phyloP scores from a whole-genome alignment of 2,329 filamentous ascomycete genomes.

The Orbilia javanica region DNA sequence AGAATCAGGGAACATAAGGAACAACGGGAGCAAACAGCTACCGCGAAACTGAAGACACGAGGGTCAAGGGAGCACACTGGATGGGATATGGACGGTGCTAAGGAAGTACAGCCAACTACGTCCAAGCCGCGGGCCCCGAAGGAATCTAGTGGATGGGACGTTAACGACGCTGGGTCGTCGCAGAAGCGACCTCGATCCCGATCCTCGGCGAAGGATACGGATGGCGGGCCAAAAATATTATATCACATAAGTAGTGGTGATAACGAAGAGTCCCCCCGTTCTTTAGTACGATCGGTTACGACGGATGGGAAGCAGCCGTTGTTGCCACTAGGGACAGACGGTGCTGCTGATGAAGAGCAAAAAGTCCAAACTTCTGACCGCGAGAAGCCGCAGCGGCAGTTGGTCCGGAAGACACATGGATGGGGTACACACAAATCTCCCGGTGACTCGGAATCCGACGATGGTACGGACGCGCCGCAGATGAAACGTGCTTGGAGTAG shows the following conservation, averaged over 20 bases:
- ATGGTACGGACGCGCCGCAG: neutral
- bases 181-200: neutral
- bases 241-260: neutral
- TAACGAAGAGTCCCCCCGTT: no score
- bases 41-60: neutral
- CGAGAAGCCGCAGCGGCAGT: neutral
- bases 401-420: neutral
- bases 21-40: neutral
- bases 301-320: no score
- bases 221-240: neutral
- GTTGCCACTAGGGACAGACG: no score
- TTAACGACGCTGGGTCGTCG: neutral
- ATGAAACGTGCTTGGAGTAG: neutral
- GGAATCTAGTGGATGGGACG: neutral
- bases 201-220: neutral
- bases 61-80: neutral
- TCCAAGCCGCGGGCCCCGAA: neutral
- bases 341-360: no score
- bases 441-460: neutral
- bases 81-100: neutral
- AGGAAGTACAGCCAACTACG: neutral
- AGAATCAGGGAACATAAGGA: neutral
- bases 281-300: no score
- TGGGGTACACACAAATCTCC: neutral
- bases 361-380: no score